Evolutionary conservation across 78 protist species (phyloP), one percentile per base, ranked within the genome.

Genomic region (Pelomyxa schiedti): DNA sequence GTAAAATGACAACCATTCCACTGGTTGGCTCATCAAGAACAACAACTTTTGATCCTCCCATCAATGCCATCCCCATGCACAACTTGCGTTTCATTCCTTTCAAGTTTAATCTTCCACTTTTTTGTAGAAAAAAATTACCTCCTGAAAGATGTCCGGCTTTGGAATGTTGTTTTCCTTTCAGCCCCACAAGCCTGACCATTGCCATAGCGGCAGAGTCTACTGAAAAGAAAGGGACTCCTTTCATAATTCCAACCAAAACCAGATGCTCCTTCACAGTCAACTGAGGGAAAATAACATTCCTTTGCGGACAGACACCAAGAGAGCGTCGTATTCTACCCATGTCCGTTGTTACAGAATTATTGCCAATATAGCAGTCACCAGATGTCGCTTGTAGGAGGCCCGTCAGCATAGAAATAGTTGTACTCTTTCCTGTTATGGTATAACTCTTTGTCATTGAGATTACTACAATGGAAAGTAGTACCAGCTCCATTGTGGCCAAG

Each of bases 21-120:
- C n/a, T n/a, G n/a, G n/a, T n/a, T n/a, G 82, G 84, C 82, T 88
- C 81, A 68, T 81, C 91, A 6, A 86, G 66, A 1, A 69, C 43
- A 30, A 89, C 81, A 24, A 74, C 74, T 4, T 77, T 30, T 1
- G 79, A 28, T 26, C 26, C 41, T 9, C 83, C 76, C 24, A 70
- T 37, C 6, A 42, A 73, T 9, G 78, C 66, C 35, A 78, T 73
- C 0, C 43, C 83, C 58, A 86, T 26, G 84, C 73, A 69, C 6
- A 41, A 36, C 75, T 90, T 32, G 72, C 93, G 67, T 67, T 85
- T 87, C 83, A 76, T 75, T 16, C 96, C 96, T n/a, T n/a, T n/a
- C n/a, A n/a, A n/a, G n/a, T n/a, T n/a, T n/a, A n/a, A n/a, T n/a
- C n/a, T 68, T n/a, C n/a, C n/a, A n/a, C n/a, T n/a, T n/a, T 72